phyloP scores from a whole-genome alignment of 768 basidiomycete species.

The Lentinula detonsa region DNA sequence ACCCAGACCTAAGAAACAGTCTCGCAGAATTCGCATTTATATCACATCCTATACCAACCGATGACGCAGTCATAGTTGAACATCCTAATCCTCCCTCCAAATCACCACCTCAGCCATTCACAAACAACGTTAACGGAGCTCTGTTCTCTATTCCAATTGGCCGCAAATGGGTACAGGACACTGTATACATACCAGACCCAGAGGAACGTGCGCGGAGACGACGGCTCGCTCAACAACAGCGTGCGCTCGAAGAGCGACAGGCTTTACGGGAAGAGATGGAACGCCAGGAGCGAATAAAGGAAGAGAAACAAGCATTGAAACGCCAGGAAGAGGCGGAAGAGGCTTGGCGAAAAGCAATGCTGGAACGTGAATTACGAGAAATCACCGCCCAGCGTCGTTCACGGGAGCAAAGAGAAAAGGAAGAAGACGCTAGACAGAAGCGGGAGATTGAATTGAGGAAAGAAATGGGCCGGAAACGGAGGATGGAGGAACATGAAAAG shows the following conservation, averaged over 20 bases:
- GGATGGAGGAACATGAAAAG: conserved; percentile 44
- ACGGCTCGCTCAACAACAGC: conserved; percentile 15
- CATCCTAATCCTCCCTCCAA: conserved; percentile 9
- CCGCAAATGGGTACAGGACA: conserved; percentile 30
- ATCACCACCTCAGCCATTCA: conserved; percentile 6
- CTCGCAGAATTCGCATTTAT: conserved; percentile 37
- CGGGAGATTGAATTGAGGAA: conserved; percentile 43
- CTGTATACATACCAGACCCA: conserved; percentile 13
- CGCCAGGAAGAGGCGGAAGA: conserved; percentile 40
- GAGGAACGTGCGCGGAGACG: conserved; percentile 20
- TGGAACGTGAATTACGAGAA: conserved; percentile 34
- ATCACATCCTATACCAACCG: conserved; percentile 22
- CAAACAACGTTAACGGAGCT: conserved; percentile 8
- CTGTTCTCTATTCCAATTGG: conserved; percentile 21
- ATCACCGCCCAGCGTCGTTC: conserved; percentile 30
- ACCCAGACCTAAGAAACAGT: conserved; percentile 19
- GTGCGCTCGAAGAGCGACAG: conserved; percentile 38
- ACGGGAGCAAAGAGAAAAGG: conserved; percentile 32
- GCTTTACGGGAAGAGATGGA: conserved; percentile 38
- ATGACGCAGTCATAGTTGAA: conserved; percentile 18
- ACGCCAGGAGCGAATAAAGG: conserved; percentile 31
- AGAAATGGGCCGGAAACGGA: conserved; percentile 37
- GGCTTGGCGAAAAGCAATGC: conserved; percentile 26
- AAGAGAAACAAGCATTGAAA: conserved; percentile 35
- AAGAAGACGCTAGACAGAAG: conserved; percentile 39